Evolutionary conservation across 495 filamentous ascomycete species (phyloP), one percentile per base, ranked within the genome.

Genomic region (Elasticomyces elasticus): DNA sequence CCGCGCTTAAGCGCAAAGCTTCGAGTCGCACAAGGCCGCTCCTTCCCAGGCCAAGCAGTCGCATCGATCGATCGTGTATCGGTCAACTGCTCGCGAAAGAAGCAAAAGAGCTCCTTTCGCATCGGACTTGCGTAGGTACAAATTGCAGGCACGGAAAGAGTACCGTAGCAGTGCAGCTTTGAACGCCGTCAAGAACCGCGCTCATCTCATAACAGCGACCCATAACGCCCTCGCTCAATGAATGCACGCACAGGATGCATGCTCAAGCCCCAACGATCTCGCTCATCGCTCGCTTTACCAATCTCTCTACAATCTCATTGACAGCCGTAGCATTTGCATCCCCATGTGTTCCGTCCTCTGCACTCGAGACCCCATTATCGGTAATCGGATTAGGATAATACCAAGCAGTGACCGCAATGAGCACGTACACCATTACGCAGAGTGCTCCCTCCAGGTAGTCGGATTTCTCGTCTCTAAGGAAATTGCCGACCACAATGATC

Each of bases 341-440:
- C 41, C 19, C 27, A 40, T 40, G 15, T 13, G 20, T 20, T 7
- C 27, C 27, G 12, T 26, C 28, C 43, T 17, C 43, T 43, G 52
- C 41, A 20, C 41, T 48, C 20, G 20, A 23, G 41, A 43, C 54
- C n/a, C 30, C 52, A 5, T 6, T 48, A 25, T 2, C 42, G 17
- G 13, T 46, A 6, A 13, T 20, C 19, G 76, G 75, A 58, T 77
- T 77, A 15, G 82, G 82, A 60, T 78, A 84, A 64, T 77, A 82
- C 58, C 70, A 79, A 1, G 82, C 80, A 6, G 74, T 75, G 0
- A 83, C 77, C 13, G 69, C 80, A 56, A 86, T 79, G 43, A 79
- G 75, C 31, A 83, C 59, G 59, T 85, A 86, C 11, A 84, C 75
- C 22, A 84, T 69, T 6, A 94, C 79, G 62, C 86, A 91, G 23